Conservation (phyloP, 2,329 filamentous ascomycete genomes). For the Aspergillus brunneoviolaceus region DNA sequence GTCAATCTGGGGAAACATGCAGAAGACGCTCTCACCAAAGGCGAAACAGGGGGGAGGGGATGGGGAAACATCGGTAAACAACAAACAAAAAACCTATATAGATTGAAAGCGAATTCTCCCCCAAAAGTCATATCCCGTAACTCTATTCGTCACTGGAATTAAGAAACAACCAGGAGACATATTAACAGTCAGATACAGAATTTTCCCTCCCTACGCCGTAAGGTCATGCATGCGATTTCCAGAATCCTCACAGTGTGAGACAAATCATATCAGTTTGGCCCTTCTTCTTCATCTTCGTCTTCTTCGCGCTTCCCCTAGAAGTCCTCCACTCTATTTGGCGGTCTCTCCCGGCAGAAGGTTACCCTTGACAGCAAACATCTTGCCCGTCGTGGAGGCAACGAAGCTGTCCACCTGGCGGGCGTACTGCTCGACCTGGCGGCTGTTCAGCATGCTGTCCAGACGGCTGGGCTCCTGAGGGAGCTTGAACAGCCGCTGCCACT, state of each 20-base stretch:
- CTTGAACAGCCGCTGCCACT: conserved; percentile 98
- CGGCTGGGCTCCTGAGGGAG: conserved; percentile 90
- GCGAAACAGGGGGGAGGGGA: background rate
- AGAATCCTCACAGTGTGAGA: conserved; percentile 28
- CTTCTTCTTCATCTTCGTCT: conserved; percentile 21
- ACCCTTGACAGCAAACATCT: conserved; percentile 95
- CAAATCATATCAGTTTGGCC: conserved; percentile 11
- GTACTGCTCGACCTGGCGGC: conserved; percentile 96
- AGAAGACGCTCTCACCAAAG: background rate
- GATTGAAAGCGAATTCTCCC: background rate
- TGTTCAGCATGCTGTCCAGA: conserved; percentile 91
- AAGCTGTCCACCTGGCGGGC: conserved; percentile 96
- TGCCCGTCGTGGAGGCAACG: conserved; percentile 83
- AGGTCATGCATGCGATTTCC: conserved; percentile 45
- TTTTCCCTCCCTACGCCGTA: conserved; percentile 46
- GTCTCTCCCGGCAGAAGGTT: conserved; percentile 61
- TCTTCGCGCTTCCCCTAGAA: conserved; percentile 17
- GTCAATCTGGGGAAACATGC: background rate
- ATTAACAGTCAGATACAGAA: conserved; percentile 42
- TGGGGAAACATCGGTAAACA: background rate
- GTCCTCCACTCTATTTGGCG: conserved; percentile 31
- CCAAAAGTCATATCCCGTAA: conserved; percentile 22
- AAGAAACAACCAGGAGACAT: conserved; percentile 34
- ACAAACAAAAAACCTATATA: background rate
- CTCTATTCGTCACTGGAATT: conserved; percentile 33